Evolutionary conservation across 805 yeast genomes (phyloP), one percentile per base, ranked within the genome.

Genomic region (Isabelozyma rhagii): DNA sequence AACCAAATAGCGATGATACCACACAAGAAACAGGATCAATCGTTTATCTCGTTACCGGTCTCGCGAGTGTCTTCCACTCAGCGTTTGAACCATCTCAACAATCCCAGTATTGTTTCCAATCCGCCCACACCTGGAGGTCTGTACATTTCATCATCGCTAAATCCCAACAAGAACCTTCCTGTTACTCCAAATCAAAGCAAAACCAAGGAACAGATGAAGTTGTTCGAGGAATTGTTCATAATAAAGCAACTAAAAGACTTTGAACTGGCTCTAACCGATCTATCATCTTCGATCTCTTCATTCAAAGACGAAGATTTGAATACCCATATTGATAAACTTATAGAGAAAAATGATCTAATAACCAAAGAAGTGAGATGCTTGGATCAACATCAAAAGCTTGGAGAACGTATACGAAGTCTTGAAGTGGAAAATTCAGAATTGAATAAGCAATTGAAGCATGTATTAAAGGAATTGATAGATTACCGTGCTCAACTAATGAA

Each of bases 71-170:
- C 63, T 3, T 71, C 76, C 15, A 56, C 73, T 1, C 55, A 55
- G 31, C 54, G 74, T 14, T 51, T 73, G 28, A 67, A 59, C 47
- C 71, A 67, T 41, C 47, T 63, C 17, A 36, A 45, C 34, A 45
- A 47, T 51, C 4, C 43, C 5, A 25, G 11, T 43, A 27, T 41
- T 18, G 46, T 55, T 4, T 62, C 72, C 7, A 60, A 59, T n/a
- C 67, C 72, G 5, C 51, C 66, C 2, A 59, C 66, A 1, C 67
- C 71, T 3, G 53, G 53, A n/a, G 51, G 60, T 8, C 36, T 31
- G 36, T 69, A 71, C 50, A 68, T 68, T 31, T 56, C 69, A 8
- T 69, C 75, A 14, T 69, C 77, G 11, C 61, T 73, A 38, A 74
- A 73, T 48, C 78, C 78, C 9, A 59, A 58, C 25, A 58, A 62